Percentiles rank a stretch among this genome's conserved stretches.
Evolutionary conservation across 2,329 filamentous ascomycete genomes (phyloP).

Genomic region (Epicoccum sorghinum): DNA sequence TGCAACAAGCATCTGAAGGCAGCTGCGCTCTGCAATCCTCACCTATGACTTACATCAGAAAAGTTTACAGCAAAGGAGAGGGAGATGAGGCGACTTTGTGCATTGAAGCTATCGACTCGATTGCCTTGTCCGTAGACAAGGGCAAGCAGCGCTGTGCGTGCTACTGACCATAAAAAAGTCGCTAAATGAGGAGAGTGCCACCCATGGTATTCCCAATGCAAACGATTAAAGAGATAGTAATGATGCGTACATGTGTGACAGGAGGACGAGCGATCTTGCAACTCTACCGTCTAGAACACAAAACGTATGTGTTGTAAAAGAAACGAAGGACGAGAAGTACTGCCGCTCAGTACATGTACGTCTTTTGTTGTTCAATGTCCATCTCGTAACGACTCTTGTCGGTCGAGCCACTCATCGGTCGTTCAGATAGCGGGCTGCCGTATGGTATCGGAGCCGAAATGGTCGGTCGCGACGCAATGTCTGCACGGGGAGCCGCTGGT

Average conservation of each 20-base stretch:
- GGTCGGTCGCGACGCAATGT: slow-evolving; percentile 31
- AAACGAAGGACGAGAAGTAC: slow-evolving; percentile 19
- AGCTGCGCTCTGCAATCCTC: background rate
- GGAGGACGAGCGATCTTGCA: slow-evolving; percentile 21
- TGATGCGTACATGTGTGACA: slow-evolving; percentile 18
- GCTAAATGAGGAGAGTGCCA: slow-evolving; percentile 23
- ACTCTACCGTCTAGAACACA: slow-evolving; percentile 26
- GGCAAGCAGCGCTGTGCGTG: slow-evolving; percentile 1
- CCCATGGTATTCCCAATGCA: slow-evolving; percentile 20
- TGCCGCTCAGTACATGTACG: slow-evolving; percentile 43
- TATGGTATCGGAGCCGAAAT: slow-evolving; percentile 28
- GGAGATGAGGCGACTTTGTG: slow-evolving; percentile 20
- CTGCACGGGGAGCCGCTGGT: slow-evolving; percentile 26
- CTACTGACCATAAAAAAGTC: slow-evolving; percentile 19
- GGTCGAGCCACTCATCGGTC: slow-evolving; percentile 44
- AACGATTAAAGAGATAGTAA: slow-evolving; percentile 20
- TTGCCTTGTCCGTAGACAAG: background rate
- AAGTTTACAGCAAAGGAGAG: background rate
- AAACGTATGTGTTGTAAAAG: slow-evolving; percentile 14
- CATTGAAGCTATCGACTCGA: slow-evolving; percentile 22
- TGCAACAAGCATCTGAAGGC: background rate
- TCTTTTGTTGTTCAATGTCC: slow-evolving; percentile 46
- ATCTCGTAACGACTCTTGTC: slow-evolving; percentile 44
- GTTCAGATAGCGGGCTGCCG: slow-evolving; percentile 23
- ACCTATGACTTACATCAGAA: background rate